Conservation (phyloP, 768 basidiomycete genomes). For the Scleroderma citrinum region DNA sequence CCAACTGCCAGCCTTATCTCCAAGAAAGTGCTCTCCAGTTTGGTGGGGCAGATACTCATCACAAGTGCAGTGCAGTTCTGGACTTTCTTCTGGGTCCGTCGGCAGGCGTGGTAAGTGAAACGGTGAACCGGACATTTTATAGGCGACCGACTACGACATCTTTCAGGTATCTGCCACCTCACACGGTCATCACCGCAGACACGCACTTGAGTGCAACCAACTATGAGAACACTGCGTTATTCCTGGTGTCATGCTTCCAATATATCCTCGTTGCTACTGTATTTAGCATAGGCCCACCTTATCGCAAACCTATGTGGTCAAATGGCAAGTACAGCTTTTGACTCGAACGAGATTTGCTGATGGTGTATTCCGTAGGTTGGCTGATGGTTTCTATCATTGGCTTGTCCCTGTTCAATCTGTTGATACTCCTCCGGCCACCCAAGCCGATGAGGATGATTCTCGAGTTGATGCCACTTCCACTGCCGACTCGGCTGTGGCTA, state of each 20-base stretch:
- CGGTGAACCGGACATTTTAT: background rate
- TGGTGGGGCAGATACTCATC: constrained; percentile 87
- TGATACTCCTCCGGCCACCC: constrained; percentile 73
- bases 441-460: constrained; percentile 52
- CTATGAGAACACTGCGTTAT: constrained; percentile 88
- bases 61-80: constrained; percentile 80
- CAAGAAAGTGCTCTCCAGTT: constrained; percentile 88
- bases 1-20: constrained; percentile 96
- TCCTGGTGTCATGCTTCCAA: constrained; percentile 96
- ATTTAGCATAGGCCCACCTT: constrained; percentile 97
- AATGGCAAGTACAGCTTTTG: constrained; percentile 56
- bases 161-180: constrained; percentile 75
- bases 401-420: constrained; percentile 66
- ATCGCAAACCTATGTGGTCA: constrained; percentile 90
- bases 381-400: constrained; percentile 72
- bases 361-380: constrained; percentile 44
- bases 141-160: background rate
- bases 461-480: constrained; percentile 71
- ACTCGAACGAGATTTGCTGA: background rate
- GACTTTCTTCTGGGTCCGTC: constrained; percentile 84
- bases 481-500: constrained; percentile 63
- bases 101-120: constrained; percentile 66
- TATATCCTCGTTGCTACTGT: constrained; percentile 96
- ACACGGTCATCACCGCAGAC: constrained; percentile 39
- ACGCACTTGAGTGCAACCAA: constrained; percentile 79